These are phyloP conservation scores for Salisapilia sapeloensis DNA, from an alignment of 352 stramenopile genomes.

Conservation along the genomic window DNA sequence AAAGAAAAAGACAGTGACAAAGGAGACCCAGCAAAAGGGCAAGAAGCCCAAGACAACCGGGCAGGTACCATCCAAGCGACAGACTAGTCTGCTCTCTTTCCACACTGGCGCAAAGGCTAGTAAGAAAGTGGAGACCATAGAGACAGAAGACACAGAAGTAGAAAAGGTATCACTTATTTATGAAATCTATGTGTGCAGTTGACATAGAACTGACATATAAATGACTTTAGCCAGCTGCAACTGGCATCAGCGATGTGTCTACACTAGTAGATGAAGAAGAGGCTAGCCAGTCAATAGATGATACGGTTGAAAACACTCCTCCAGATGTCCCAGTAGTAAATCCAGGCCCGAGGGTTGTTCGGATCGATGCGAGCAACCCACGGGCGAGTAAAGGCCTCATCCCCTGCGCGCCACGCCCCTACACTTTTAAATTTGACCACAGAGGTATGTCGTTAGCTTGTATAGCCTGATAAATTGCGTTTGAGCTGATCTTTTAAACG, in stretches of 20 bases:
- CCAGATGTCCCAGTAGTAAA: conserved; percentile 2
- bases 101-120: conserved; percentile 10
- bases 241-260: not conserved
- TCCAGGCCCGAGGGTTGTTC: not conserved
- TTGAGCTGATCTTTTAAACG: not conserved
- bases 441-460: no score
- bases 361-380: not conserved
- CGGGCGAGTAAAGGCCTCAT: conserved; percentile 2
- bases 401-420: conserved; percentile 25
- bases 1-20: conserved; percentile 9
- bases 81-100: conserved; percentile 57
- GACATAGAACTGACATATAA: not conserved
- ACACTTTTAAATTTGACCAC: conserved; percentile 34
- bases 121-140: conserved; percentile 5
- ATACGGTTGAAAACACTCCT: conserved; percentile 7
- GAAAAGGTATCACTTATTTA: no score
- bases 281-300: conserved; percentile 3
- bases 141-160: not conserved
- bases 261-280: not conserved
- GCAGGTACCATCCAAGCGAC: conserved; percentile 20
- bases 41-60: conserved; percentile 10
- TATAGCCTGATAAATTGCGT: not conserved
- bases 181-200: no score
- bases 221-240: conserved; percentile 1
- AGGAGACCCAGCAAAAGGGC: conserved; percentile 12